Base-by-base conservation (phyloP, 2,329 filamentous ascomycete genomes). In the Chrysosporium keratinophilum region DNA sequence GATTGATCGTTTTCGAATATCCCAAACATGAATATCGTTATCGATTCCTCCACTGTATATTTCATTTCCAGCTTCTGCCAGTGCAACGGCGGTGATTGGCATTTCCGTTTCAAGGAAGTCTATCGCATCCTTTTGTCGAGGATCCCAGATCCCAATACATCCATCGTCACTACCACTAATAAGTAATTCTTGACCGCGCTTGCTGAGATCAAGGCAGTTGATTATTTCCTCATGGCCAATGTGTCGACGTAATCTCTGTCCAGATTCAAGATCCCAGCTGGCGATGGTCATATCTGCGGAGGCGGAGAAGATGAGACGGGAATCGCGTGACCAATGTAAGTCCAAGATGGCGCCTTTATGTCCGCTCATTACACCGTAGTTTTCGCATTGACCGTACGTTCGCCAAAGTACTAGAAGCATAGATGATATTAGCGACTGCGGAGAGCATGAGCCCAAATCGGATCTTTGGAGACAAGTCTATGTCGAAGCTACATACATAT, bases 11-110 rank as follows among this genome's bases (percentile, higher is more conserved):
- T 95, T 97, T 60, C 93, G 83, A 65, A 97, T 73, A 70, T 98
- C 93, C 91, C 93, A 98, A 17, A 95, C 90, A 63, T 90, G 88
- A 67, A 98, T 95, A 62, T 94, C 89, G 66, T 97, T 96, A 72
- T 97, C 93, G 61, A 98, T 96, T 19, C 90, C 87, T 45, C 91
- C 91, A 5, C 87, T 86, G 69, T 93, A 98, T 23, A 98, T 81
- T 72, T 97, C 93, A 67, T 95, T 95, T 15, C 93, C 93, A 1
- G 91, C 89, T 67, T 95, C 89, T 0, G 90, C 85, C n/a, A 97
- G 76, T 14, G 89, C 88, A 5, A 97, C 82, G 0, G 91, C 87
- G 1, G 93, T 97, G 54, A 98, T 82, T 1, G 93, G 93, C 57
- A 94, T 95, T 57, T 93, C 85, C 0, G 90, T 95, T 65, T 91